phyloP scores from a whole-genome alignment of 2,329 filamentous ascomycete genomes.

The Plenodomus lindquistii region DNA sequence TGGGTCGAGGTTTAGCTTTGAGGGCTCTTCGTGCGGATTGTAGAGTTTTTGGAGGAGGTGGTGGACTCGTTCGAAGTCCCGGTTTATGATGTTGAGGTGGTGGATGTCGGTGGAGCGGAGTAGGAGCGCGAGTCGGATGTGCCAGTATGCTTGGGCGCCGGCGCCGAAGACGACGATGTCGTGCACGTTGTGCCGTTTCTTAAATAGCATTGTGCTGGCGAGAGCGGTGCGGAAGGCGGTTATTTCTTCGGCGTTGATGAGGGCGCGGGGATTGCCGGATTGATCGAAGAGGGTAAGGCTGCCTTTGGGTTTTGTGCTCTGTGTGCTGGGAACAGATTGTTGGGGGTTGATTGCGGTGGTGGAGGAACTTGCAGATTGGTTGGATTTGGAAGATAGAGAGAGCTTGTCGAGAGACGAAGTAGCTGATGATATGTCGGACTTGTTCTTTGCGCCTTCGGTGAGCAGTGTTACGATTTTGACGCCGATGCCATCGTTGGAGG shows the following conservation, averaged over 20 bases:
- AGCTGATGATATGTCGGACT: slow-evolving; percentile 33
- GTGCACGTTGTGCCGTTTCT: slow-evolving; percentile 68
- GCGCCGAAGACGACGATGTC: slow-evolving; percentile 84
- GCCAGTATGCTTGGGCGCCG: slow-evolving; percentile 93
- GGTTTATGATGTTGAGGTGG: slow-evolving; percentile 82
- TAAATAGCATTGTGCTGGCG: slow-evolving; percentile 64
- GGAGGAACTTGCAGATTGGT: slow-evolving; percentile 25
- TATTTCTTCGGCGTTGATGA: slow-evolving; percentile 69
- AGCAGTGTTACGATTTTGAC: slow-evolving; percentile 67
- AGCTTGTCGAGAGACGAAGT: slow-evolving; percentile 37
- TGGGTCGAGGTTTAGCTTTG: slow-evolving; percentile 13
- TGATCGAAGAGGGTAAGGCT: slow-evolving; percentile 63
- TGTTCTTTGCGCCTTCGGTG: slow-evolving; percentile 36
- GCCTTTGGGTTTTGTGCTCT: slow-evolving; percentile 56
- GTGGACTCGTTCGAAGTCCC: slow-evolving; percentile 64
- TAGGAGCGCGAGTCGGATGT: slow-evolving; percentile 80
- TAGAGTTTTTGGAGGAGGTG: slow-evolving; percentile 60
- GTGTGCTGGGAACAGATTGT: slow-evolving; percentile 20
- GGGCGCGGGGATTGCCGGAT: slow-evolving; percentile 60
- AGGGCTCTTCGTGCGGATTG: slow-evolving; percentile 46
- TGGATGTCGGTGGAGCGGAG: slow-evolving; percentile 71
- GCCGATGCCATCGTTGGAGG: slow-evolving; percentile 60
- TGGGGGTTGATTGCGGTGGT: slow-evolving; percentile 25
- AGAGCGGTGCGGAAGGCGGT: slow-evolving; percentile 72
- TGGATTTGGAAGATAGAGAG: slow-evolving; percentile 27